These are phyloP conservation scores for Penicillium arizonense DNA, from an alignment of 495 filamentous ascomycete genomes.

Conservation along the genomic window DNA sequence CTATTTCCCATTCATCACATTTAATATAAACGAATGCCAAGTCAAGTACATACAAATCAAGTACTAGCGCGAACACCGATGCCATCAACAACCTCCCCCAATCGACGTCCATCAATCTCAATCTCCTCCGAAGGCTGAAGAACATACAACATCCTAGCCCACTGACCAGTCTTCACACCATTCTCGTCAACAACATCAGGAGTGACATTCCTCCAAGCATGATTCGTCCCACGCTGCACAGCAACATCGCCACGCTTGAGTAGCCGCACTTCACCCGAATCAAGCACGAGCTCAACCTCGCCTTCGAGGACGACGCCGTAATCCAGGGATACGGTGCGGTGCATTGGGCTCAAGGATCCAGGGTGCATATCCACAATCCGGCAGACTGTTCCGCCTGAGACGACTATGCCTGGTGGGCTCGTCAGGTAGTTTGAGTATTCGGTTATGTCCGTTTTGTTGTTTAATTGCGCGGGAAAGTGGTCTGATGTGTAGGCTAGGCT, in stretches of 20 bases:
- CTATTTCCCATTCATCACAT: no score
- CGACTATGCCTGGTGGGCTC: constrained; percentile 44
- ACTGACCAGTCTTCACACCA: constrained; percentile 19
- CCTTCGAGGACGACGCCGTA: constrained; percentile 76
- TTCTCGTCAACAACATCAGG: constrained; percentile 22
- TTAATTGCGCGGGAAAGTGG: constrained; percentile 50
- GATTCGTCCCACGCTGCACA: constrained; percentile 55
- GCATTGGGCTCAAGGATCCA: constrained; percentile 61
- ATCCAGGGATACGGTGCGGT: constrained; percentile 69
- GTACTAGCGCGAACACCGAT: constrained; percentile 33
- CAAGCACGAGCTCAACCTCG: constrained; percentile 68
- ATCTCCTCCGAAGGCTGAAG: constrained; percentile 42
- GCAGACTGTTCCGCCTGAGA: constrained; percentile 48
- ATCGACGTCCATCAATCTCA: constrained; percentile 32
- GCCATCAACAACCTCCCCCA: constrained; percentile 46
- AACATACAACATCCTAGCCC: constrained; percentile 59
- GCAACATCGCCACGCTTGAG: constrained; percentile 70
- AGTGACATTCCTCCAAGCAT: constrained; percentile 38
- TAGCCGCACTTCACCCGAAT: constrained; percentile 58
- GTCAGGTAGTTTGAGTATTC: constrained; percentile 35
- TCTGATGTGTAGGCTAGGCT: constrained; percentile 50
- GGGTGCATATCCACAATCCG: constrained; percentile 64
- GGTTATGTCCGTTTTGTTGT: constrained; percentile 45
- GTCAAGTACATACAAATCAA: constrained; percentile 7
- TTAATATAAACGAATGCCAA: no score